Percentiles rank a stretch among this genome's conserved stretches.
phyloP scores from a whole-genome alignment of 345 rosid species.

The Euphorbia peplus region DNA sequence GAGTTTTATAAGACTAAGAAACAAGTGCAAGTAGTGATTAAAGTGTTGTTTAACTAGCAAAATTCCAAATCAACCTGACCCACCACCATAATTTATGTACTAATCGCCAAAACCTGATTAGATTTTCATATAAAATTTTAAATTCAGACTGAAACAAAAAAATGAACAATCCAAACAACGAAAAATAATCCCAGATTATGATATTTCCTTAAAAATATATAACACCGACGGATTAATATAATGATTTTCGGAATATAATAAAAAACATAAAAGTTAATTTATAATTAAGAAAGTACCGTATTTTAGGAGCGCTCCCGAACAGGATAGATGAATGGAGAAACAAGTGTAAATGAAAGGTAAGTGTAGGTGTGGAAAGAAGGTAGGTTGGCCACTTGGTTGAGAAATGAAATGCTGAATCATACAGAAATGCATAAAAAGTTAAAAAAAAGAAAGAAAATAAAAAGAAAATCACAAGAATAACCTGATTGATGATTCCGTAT shows the following conservation, averaged over 20 bases:
- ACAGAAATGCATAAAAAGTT: background rate
- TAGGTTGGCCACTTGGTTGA: background rate
- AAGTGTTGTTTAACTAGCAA: background rate
- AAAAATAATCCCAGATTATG: background rate
- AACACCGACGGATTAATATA: too few species aligned
- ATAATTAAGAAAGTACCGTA: too few species aligned
- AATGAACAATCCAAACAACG: background rate
- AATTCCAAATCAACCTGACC: background rate
- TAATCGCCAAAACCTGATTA: too few species aligned
- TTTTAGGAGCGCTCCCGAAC: too few species aligned
- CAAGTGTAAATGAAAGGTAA: background rate
- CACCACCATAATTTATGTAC: too few species aligned
- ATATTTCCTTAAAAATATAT: too few species aligned
- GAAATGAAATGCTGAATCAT: background rate
- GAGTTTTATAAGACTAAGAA: background rate
- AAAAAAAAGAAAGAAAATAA: background rate
- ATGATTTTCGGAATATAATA: too few species aligned
- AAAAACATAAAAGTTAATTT: too few species aligned
- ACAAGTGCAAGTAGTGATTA: background rate
- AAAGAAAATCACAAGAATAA: conserved; percentile 7
- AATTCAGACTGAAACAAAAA: background rate
- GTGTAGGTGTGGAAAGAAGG: conserved; percentile 1
- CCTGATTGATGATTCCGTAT: background rate
- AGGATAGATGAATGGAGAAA: background rate
- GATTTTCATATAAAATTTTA: too few species aligned